Evolutionary conservation across 495 filamentous ascomycete species (phyloP).

Genomic region (Thermothielavioides terrestris): DNA sequence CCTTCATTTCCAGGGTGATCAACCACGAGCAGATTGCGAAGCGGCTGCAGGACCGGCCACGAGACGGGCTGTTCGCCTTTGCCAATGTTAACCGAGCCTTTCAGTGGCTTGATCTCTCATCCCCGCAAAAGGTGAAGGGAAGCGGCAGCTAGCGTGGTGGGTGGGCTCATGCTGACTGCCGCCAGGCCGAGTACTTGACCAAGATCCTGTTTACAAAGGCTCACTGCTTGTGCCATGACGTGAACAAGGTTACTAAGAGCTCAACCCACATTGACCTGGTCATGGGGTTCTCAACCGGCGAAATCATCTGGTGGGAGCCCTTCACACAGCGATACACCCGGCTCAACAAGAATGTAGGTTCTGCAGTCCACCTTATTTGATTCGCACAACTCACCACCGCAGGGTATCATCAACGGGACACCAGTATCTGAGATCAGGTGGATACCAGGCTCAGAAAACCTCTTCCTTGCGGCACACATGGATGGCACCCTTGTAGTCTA

Average conservation of each 20-base stretch:
- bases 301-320: slow-evolving; percentile 98
- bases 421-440: slow-evolving; percentile 82
- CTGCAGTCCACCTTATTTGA: neutral
- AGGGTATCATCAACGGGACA: slow-evolving; percentile 78
- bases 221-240: slow-evolving; percentile 89
- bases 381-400: slow-evolving; percentile 5
- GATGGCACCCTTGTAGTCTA: slow-evolving; percentile 93
- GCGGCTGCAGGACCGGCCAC: slow-evolving; percentile 64
- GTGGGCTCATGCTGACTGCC: slow-evolving; percentile 13
- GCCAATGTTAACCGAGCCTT: slow-evolving; percentile 92
- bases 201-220: slow-evolving; percentile 96
- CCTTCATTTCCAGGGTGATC: slow-evolving; percentile 92
- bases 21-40: slow-evolving; percentile 73
- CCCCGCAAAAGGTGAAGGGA: slow-evolving; percentile 44
- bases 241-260: slow-evolving; percentile 75
- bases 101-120: slow-evolving; percentile 56
- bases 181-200: slow-evolving; percentile 72
- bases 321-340: slow-evolving; percentile 93
- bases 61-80: slow-evolving; percentile 79
- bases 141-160: too few relatives aligned
- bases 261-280: slow-evolving; percentile 76
- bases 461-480: slow-evolving; percentile 88
- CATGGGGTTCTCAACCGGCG: slow-evolving; percentile 90
- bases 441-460: slow-evolving; percentile 87
- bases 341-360: slow-evolving; percentile 81